Evolutionary conservation across 2,329 filamentous ascomycete species (phyloP), one percentile per base, ranked within the genome.

Genomic region (Calonectria pseudoturangicola): DNA sequence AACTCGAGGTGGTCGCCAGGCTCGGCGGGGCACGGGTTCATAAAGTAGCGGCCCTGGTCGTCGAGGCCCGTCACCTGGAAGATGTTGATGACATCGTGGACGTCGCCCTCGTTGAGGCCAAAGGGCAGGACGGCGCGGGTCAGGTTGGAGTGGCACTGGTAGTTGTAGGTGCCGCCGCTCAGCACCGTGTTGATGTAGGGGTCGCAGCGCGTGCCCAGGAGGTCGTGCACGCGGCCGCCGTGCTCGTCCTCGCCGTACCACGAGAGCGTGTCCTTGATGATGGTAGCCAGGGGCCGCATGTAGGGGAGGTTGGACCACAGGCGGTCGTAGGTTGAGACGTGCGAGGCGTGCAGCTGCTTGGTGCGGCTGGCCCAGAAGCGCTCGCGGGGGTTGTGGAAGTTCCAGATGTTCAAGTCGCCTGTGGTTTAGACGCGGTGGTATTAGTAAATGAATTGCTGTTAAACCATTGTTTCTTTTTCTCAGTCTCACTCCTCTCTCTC

Each of bases 41-140:
- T 97, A 73, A 94, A 96, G 76, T 96, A 96, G 66, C 91, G 89
- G 0, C 93, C 94, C 72, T 92, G 80, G 66, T 89, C 87, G 78
- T 97, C 93, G 58, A 97, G 81, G 0, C 94, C 94, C 0, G 95
- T 97, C 8, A 96, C 94, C 82, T 97, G 95, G 81, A 97, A 97
- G 3, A 97, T 87, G 79, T 97, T 97, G 67, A 97, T 88, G 0
- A 97, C 94, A 81, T 97, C 94, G 79, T 97, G 95, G 1, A 97
- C 91, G 80, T 97, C 94, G 36, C 87, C 86, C 83, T 97, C 95
- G 6, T 87, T 88, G 50, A 97, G 82, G 0, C 94, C 93, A 73
- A 88, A 92, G 0, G 92, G 92, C 1, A 92, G 74, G 2, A 97
- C 90, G 0, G 95, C 93, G 4, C 95, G 90, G 1, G 91, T 91